These are phyloP conservation scores for Wickerhamiella allomyrinae DNA, from an alignment of 805 yeast species.

Conservation along the genomic window DNA sequence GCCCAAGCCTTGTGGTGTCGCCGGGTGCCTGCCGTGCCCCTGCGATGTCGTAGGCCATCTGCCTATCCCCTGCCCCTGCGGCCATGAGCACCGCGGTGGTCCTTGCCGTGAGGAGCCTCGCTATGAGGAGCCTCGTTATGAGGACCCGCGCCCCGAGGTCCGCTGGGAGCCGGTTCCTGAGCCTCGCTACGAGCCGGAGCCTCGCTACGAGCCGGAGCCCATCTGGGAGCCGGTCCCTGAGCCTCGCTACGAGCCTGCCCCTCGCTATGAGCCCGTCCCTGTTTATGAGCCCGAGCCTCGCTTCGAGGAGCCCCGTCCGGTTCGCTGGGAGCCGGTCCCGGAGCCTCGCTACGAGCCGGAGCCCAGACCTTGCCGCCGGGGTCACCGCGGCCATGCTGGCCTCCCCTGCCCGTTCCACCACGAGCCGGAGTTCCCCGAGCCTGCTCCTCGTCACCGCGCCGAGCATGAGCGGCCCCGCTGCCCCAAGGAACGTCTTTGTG, in stretches of 20 bases:
- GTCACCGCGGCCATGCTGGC: neutral
- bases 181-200: too few species aligned
- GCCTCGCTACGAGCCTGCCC: neutral
- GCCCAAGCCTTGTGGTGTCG: neutral
- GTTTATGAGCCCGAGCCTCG: neutral
- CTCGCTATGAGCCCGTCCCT: neutral
- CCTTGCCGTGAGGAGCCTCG: neutral
- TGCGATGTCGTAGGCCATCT: neutral
- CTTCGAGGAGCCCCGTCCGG: neutral
- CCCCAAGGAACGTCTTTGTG: slow-evolving; percentile 2
- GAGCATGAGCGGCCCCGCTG: neutral
- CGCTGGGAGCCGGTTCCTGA: neutral
- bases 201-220: too few species aligned
- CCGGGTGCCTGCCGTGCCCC: neutral
- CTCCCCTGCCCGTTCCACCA: neutral
- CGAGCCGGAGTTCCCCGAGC: neutral
- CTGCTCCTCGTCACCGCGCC: neutral
- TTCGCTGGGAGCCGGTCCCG: too few species aligned
- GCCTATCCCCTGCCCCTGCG: neutral
- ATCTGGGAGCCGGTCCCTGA: too few species aligned
- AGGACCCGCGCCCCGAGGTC: neutral
- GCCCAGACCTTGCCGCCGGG: too few species aligned
- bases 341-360: too few species aligned
- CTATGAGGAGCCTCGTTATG: neutral
- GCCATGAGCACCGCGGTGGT: neutral